Conservation (phyloP, 2,329 filamentous ascomycete species). For the Penicillium verrucosum region DNA sequence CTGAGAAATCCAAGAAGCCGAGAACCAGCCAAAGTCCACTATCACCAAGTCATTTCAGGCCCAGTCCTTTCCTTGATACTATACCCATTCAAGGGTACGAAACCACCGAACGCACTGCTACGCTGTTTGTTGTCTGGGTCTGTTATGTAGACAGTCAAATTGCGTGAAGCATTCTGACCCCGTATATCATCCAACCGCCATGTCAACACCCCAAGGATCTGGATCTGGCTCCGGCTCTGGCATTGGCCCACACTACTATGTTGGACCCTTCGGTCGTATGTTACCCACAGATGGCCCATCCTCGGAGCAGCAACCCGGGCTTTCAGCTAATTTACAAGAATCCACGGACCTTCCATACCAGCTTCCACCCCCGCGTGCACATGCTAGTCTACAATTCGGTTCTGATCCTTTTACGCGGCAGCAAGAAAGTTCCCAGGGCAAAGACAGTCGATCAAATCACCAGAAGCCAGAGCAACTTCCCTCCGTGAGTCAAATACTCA, state of each 20-base stretch:
- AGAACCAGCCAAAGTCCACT: background rate
- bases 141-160: conserved; percentile 16
- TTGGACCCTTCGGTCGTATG: conserved; percentile 42
- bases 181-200: conserved; percentile 17
- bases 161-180: conserved; percentile 2
- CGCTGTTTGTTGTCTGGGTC: background rate
- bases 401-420: conserved; percentile 32
- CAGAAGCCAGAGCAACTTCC: conserved; percentile 34
- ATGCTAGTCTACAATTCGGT: conserved; percentile 35
- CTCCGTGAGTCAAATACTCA: conserved; percentile 41
- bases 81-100: background rate
- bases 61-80: background rate
- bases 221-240: background rate
- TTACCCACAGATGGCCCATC: conserved; percentile 31
- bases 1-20: background rate
- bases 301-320: conserved; percentile 27
- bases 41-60: background rate
- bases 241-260: conserved; percentile 26
- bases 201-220: conserved; percentile 24
- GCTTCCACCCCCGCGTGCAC: conserved; percentile 40
- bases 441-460: background rate
- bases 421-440: conserved; percentile 23
- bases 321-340: conserved; percentile 33
- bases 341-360: conserved; percentile 36
- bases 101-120: background rate